Evolutionary conservation across 148 eudicot genomes (phyloP), one percentile per base, ranked within the genome.

Genomic region (Silene conica): DNA sequence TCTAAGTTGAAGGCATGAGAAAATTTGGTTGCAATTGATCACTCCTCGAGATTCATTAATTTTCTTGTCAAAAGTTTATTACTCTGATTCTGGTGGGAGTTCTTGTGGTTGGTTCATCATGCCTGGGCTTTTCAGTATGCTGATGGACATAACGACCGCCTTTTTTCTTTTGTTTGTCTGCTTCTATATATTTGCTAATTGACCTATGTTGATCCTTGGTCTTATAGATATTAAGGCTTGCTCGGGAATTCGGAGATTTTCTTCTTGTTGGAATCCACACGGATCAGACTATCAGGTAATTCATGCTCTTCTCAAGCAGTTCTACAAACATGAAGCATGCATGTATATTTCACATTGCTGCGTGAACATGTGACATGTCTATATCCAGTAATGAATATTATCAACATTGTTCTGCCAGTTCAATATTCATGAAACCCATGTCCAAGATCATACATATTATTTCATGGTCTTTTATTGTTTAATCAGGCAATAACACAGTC

Each of bases 251-350:
- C 31, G 99, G 99, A 69, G 99, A 95, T 78, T 95, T 95, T 90
- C 81, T 95, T 68, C 99, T 95, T 79, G 99, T 95, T 70, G 99
- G 97, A 72, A 95, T 95, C 76, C 96, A 95, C 79, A 80, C 92
- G 43, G 99, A 95, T 82, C 97, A 95, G 83, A 90, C 92, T 85
- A 93, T 92, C 80, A 92, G 96, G 99, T 95, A 48, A 61, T 58
- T 55, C 23, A 38, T 50, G 2, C 55, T 74, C 48, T 69, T 74
- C 60, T 70, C n/a, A 9, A 60, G 8, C 70, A 20, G 57, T 59
- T 43, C 43, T 58, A 61, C 43, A 9, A 20, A 13, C 21, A 18
- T 13, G 0, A 50, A 50, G 54, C 67, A 63, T 41, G 55, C 55
- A 19, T 43, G 18, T 45, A 18, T 19, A 16, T 43, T 59, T 20